These are phyloP conservation scores for Stachybotrys chlorohalonatus DNA, from an alignment of 2,329 filamentous ascomycete genomes.

Conservation along the genomic window DNA sequence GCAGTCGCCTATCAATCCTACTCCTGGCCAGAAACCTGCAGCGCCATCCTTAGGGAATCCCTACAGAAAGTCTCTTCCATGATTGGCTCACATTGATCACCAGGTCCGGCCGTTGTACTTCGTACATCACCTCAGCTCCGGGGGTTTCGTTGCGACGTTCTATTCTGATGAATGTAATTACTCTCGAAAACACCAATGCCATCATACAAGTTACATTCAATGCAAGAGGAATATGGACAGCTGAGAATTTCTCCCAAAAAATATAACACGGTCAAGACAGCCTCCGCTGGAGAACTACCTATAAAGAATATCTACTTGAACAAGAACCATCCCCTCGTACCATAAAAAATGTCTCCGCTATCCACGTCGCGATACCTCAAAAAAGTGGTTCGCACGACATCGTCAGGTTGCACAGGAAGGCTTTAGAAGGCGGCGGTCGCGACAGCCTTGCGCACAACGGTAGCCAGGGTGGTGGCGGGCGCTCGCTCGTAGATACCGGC, in stretches of 20 bases:
- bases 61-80: too few species aligned
- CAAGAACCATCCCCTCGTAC: background rate
- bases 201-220: too few species aligned
- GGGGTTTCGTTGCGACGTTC: too few species aligned
- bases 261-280: background rate
- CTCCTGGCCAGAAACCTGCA: too few species aligned
- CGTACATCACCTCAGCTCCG: too few species aligned
- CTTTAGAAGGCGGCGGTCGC: background rate
- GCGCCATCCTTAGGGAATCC: too few species aligned
- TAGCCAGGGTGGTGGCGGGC: background rate
- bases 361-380: background rate
- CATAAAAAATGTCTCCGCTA: background rate
- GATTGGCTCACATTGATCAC: too few species aligned
- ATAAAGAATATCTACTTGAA: constrained; percentile 2
- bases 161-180: too few species aligned
- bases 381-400: background rate
- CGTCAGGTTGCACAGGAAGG: background rate
- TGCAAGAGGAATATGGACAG: background rate
- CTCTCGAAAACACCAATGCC: too few species aligned
- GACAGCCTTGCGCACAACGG: background rate
- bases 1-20: too few species aligned
- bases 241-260: background rate
- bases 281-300: background rate
- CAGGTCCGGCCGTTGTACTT: too few species aligned
- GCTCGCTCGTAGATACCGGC: background rate